Conservation (phyloP, 352 stramenopile species). For the Globisporangium heterothallicum region DNA sequence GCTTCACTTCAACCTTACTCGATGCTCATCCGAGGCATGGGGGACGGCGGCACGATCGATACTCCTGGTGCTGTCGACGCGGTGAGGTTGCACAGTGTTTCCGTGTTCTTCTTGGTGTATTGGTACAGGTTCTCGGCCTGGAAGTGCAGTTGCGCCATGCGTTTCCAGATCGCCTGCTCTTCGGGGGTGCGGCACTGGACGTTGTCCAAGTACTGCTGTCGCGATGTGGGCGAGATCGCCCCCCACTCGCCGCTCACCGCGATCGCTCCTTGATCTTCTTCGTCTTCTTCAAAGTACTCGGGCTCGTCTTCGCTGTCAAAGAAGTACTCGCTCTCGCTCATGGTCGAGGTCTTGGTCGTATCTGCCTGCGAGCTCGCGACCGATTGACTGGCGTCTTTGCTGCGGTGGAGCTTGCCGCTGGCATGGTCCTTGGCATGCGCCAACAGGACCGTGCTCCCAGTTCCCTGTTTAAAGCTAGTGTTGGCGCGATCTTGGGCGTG, state of each 20-base stretch:
- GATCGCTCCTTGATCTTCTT: not conserved
- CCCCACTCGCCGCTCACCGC: not conserved
- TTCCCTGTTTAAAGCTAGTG: not conserved
- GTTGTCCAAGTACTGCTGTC: slow-evolving; percentile 5
- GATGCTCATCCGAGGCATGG: slow-evolving; percentile 6
- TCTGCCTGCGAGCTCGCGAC: not conserved
- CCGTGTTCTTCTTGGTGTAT: slow-evolving; percentile 11
- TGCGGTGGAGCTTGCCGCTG: not conserved
- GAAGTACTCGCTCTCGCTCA: not conserved
- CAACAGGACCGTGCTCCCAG: not conserved
- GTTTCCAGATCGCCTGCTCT: slow-evolving; percentile 13
- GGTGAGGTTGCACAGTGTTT: too few species aligned
- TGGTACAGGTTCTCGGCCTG: slow-evolving; percentile 9
- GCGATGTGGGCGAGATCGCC: not conserved
- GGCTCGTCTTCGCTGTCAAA: not conserved
- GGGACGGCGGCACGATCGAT: too few species aligned
- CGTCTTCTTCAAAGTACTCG: not conserved
- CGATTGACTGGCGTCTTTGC: not conserved
- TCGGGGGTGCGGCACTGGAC: slow-evolving; percentile 6
- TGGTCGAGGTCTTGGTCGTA: not conserved
- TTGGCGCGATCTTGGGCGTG: not conserved
- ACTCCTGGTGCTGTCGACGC: too few species aligned
- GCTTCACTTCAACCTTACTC: not conserved
- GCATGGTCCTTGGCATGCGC: not conserved
- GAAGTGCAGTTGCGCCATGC: slow-evolving; percentile 9